Conservation (phyloP, 371 early-diverging fungal species). For the Conidiobolus incongruus region DNA sequence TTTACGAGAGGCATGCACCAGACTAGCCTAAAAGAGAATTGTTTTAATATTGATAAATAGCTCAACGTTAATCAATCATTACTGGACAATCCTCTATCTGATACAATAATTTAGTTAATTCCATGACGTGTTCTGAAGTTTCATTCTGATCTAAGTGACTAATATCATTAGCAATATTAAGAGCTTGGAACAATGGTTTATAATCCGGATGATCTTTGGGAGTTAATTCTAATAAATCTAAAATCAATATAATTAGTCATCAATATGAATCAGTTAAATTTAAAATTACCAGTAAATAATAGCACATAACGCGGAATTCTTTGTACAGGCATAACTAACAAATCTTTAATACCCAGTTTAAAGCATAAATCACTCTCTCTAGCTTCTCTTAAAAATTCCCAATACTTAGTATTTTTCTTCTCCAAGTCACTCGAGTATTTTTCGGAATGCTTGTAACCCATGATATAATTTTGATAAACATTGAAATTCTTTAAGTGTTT, state of each 20-base stretch:
- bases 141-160: not conserved
- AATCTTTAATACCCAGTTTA: constrained; percentile 17
- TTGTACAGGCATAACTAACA: constrained; percentile 24
- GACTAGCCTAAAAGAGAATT: not conserved
- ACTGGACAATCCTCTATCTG: constrained; percentile 3
- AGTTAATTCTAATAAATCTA: constrained; percentile 4
- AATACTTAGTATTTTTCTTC: not conserved
- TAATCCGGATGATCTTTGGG: constrained; percentile 4
- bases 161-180: constrained; percentile 3
- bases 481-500: not conserved
- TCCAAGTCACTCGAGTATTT: not conserved
- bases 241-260: not conserved
- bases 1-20: constrained; percentile 1
- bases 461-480: constrained; percentile 1
- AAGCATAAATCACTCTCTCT: constrained; percentile 14
- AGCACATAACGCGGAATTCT: constrained; percentile 22
- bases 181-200: not conserved
- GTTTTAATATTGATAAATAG: too few species aligned
- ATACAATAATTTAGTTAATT: not conserved
- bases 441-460: constrained; percentile 1
- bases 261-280: not conserved
- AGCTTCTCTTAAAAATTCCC: constrained; percentile 1
- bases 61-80: not conserved
- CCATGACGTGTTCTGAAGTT: not conserved
- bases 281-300: constrained; percentile 10